A percentile compares a stretch with the other conserved stretches of the same genome.
phyloP scores from a whole-genome alignment of 805 yeast genomes.

The Pichia nanzhaoensis region DNA sequence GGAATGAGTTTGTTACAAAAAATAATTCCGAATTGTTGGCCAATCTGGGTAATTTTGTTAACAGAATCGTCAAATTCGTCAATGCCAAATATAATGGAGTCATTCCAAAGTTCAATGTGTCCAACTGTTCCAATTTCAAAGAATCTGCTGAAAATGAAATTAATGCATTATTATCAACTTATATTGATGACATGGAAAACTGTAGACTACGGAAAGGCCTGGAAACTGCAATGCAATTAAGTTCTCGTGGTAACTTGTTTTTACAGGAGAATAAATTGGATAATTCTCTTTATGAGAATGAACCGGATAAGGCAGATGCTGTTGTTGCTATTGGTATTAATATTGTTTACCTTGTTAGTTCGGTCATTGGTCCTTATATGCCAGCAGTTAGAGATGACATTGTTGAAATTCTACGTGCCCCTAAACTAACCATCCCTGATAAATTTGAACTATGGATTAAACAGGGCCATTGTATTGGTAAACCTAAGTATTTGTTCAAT shows the following conservation, averaged over 20 bases:
- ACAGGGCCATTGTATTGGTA: conserved; percentile 82
- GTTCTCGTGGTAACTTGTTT: conserved; percentile 91
- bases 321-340: conserved; percentile 90
- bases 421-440: conserved; percentile 71
- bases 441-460: conserved; percentile 59
- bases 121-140: conserved; percentile 42
- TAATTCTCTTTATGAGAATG: conserved; percentile 69
- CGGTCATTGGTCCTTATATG: conserved; percentile 81
- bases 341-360: conserved; percentile 76
- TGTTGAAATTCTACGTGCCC: conserved; percentile 74
- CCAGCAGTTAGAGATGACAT: conserved; percentile 75
- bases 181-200: conserved; percentile 67
- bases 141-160: conserved; percentile 45
- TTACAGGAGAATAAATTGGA: conserved; percentile 94
- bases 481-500: conserved; percentile 85
- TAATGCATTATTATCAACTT: conserved; percentile 51
- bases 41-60: conserved; percentile 93
- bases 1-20: conserved; percentile 92
- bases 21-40: conserved; percentile 93
- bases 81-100: conserved; percentile 89
- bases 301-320: conserved; percentile 80
- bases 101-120: conserved; percentile 58
- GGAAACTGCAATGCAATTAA: conserved; percentile 84
- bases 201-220: conserved; percentile 82
- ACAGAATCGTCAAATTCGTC: conserved; percentile 85